Evolutionary conservation across 2,329 filamentous ascomycete genomes (phyloP), one percentile per base, ranked within the genome.

Genomic region (Xylariaceae sp.): DNA sequence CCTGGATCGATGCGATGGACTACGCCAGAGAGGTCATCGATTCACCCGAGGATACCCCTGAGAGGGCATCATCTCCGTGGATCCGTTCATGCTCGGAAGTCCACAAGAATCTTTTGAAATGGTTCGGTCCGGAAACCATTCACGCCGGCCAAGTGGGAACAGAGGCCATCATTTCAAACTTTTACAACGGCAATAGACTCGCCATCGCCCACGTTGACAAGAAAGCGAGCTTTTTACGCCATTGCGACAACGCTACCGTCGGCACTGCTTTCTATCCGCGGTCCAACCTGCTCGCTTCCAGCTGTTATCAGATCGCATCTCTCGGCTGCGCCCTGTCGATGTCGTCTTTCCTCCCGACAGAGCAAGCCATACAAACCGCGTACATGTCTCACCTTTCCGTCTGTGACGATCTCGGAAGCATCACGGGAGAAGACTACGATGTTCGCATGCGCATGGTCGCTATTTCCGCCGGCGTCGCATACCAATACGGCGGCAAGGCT

Each of bases 151-250:
- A 46, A 9, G 11, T 37, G 7, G 57, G 57, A 2, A 54, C 54
- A 5, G 54, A 45, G 4, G 39, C 48, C 12, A 52, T 59, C 26
- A 57, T 59, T 35, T 27, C 5, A 1, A n/a, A 53, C 8, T 34
- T 54, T 46, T 59, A 50, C 46, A 31, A 43, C 3, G 57, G 51
- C 6, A 50, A 59, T 9, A 50, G 54, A 30, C 51, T 57, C 4
- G 47, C 51, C 8, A 57, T 59, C n/a, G 32, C 50, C 26, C 57
- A 59, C 12, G 44, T 59, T 37, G 52, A 59, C 41, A 59, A 59
- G 43, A 59, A 59, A 27, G 57, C 57, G 1, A 59, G 57, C 39
- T 59, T 54, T 35, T 19, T 59, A 9, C 57, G 57, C 3, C 57
- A 59, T 41, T 52, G 48, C 0, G 8, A 53, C 2, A 51, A 59